Base-by-base conservation (phyloP, 169 alveolate species). In the Neospora caninum region DNA sequence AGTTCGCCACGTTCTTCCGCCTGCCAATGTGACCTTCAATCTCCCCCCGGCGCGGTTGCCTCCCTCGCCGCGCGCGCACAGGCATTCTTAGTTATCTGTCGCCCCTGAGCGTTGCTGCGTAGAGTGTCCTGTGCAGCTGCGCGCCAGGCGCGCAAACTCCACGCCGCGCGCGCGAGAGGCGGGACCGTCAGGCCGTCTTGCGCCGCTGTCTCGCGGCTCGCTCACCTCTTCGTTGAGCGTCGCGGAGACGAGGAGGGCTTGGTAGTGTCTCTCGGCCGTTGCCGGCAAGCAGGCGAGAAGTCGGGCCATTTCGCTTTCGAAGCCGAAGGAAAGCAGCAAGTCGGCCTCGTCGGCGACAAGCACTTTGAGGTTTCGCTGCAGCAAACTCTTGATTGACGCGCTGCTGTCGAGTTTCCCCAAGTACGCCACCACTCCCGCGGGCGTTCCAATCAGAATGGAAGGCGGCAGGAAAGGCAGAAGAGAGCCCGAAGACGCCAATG, bases 301-400 rank as follows among this genome's bases (percentile, higher is more conserved):
- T 45, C 41, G 31, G 92, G n/a, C 58, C 69, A 94, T 88, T 34
- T 93, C 96, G n/a, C 64, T 89, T 39, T 89, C 95, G 67, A 86
- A 95, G 29, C 96, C 96, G 88, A 89, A 95, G 16, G 96, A 94
- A 42, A 93, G 82, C 83, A 95, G 87, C 7, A 95, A 78, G 69
- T 95, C 96, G 6, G 96, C 96, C 38, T 95, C 96, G 42, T 95
- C 96, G 20, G 93, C 94, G 16, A 95, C 95, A n/a, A 95, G 42
- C 86, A 89, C 43, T n/a, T 93, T 67, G 83, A 93, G 58, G 18
- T 49, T 29, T 16, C 49, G 38, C 39, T 86, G 78, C 43, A 93
- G 91, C 80, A 64, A 43, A 36, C 25, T 2, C 49, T 38, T 36
- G 38, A 38, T 9, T 10, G 92, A 45, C 58, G 93, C 42, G 58